Base-by-base conservation (phyloP, 164 flowering plant species). In the Vitis labrusca region DNA sequence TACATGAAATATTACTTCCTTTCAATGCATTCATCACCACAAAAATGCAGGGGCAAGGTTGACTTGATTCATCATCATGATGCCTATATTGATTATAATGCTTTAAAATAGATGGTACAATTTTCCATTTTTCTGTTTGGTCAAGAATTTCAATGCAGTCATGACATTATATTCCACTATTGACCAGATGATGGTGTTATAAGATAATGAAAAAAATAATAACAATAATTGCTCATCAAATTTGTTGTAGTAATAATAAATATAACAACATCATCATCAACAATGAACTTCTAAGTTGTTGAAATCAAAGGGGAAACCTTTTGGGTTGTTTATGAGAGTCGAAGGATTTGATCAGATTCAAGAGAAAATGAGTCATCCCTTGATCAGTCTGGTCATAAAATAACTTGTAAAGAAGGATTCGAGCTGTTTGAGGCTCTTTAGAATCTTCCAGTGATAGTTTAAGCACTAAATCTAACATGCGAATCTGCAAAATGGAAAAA, bases 341-440 rank as follows among this genome's bases (percentile, higher is more conserved):
- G 73, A 91, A 93, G 50, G 86, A 73, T 83, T 82, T 90, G 61
- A 93, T 71, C 80, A 86, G 81, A 71, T 79, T 89, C 72, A 93
- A 54, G 12, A 96, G 89, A 75, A 90, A 93, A 48, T 84, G 94
- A 59, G 95, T 90, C 90, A 96, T 78, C 68, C 99, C 99, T 82
- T 90, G 85, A 63, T 96, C 98, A 75, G 97, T 96, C 77, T 93
- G 99, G 82, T 93, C 99, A 81, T 93, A 93, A 65, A 93, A 92
- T 66, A 96, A 76, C 83, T 91, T 91, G 82, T 93, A 93, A 65
- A 93, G 97, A 82, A 96, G 91, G 64, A 88, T 77, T 54, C 95
- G 91, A 71, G 97, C 94, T 63, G 91, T 91, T 77, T 83, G 93
- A 64, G 91, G 81, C 83, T 96, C 98, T 78, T 69, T 87, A 1